These are phyloP conservation scores for Cryptococcus hybrid DNA, from an alignment of 1,284 basidiomycete species.

Conservation along the genomic window DNA sequence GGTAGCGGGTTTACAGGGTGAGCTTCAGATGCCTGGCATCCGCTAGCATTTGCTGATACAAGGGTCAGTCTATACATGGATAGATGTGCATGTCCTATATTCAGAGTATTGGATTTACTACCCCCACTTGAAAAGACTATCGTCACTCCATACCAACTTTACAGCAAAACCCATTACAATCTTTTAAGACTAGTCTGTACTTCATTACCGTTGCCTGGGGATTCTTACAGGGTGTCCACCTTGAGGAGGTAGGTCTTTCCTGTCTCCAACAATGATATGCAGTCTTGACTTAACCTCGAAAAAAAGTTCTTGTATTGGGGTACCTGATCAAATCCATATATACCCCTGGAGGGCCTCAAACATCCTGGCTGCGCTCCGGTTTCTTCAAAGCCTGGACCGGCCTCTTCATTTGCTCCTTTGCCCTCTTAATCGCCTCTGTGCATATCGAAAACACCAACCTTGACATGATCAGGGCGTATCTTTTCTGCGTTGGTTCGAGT, in stretches of 20 bases:
- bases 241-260: constrained; percentile 27
- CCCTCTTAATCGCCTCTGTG: constrained; percentile 16
- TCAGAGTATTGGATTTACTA: constrained; percentile 27
- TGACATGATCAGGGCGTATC: constrained; percentile 26
- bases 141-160: constrained; percentile 26
- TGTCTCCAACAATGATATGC: neutral
- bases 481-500: constrained; percentile 29
- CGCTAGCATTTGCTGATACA: neutral
- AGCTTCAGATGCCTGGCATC: neutral
- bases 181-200: constrained; percentile 14
- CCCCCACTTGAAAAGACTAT: constrained; percentile 16
- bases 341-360: constrained; percentile 14
- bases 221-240: constrained; percentile 29
- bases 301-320: constrained; percentile 30
- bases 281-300: neutral
- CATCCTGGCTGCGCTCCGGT: constrained; percentile 20
- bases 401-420: constrained; percentile 11
- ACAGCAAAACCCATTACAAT: constrained; percentile 12
- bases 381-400: constrained; percentile 26
- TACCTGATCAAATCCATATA: constrained; percentile 28
- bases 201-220: constrained; percentile 23
- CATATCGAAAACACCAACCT: constrained; percentile 25
- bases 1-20: constrained; percentile 7
- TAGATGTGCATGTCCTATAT: constrained; percentile 18
- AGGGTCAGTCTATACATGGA: constrained; percentile 14